Evolutionary conservation across 108 stramenopile genomes (phyloP), one percentile per base, ranked within the genome.

Genomic region (Parietichytrium sp.): DNA sequence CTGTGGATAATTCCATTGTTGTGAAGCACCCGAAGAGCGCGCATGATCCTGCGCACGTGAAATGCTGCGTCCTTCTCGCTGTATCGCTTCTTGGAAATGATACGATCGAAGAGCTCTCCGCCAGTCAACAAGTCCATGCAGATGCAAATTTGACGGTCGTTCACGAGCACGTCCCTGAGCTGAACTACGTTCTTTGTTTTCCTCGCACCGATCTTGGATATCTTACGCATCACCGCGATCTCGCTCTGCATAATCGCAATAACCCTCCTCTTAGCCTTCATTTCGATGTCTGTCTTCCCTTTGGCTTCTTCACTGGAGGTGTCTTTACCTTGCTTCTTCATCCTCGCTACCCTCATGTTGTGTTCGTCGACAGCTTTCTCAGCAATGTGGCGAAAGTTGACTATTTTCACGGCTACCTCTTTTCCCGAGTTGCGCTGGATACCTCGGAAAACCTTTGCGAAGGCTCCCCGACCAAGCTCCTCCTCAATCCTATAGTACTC

Each of bases 51-150:
- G 33, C 61, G 61, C 36, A 72, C 36, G 33, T 72, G 61, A 42
- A 45, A 72, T 12, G 80, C 80, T 13, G 97, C 96, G 83, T 97
- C 96, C 84, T 91, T 93, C 80, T 98, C 97, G 55, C 88, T 93
- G 84, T 96, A 98, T 78, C 82, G 92, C 79, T 91, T 91, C 85
- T 95, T 95, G 7, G 88, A 83, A 7, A 97, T 94, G 81, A 98
- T 96, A 10, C 95, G 89, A 88, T 97, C 96, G 79, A 97, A 97
- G 25, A 98, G 86, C 83, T 97, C 97, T 3, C 96, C 97, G 4
- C 97, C 96, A 48, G 78, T 52, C 88, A 94, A 91, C 16, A 86
- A 85, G 85, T 97, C 96, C 87, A 95, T 91, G 3, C 95, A 91
- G 54, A 97, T 36, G 61, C 38, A 8, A 25, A 72, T 72, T 6